Conservation (phyloP, 495 filamentous ascomycete genomes). For the Penicillium subrubescens region DNA sequence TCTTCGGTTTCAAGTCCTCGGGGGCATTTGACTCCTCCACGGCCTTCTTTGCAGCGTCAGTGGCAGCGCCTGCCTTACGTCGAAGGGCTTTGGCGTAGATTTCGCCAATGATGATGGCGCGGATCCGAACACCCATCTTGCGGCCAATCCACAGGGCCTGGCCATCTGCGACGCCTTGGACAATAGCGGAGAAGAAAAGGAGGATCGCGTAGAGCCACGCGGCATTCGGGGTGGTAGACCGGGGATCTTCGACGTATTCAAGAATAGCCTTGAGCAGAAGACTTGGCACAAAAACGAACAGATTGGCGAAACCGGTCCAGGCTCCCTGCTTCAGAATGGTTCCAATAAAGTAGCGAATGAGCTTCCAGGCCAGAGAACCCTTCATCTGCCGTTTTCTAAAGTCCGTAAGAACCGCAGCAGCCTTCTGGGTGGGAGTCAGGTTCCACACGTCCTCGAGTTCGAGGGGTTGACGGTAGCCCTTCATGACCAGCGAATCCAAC, state of each 20-base stretch:
- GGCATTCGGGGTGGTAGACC: constrained; percentile 77
- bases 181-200: constrained; percentile 75
- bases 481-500: constrained; percentile 86
- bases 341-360: constrained; percentile 80
- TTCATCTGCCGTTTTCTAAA: constrained; percentile 89
- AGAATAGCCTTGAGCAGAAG: constrained; percentile 88
- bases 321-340: constrained; percentile 73
- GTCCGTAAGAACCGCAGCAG: constrained; percentile 71
- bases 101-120: constrained; percentile 95
- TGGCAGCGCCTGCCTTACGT: constrained; percentile 79
- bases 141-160: constrained; percentile 94
- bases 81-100: constrained; percentile 97
- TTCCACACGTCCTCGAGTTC: constrained; percentile 91
- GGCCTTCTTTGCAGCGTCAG: constrained; percentile 52
- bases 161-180: constrained; percentile 76
- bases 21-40: constrained; percentile 33
- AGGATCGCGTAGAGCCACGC: constrained; percentile 96
- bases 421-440: constrained; percentile 82
- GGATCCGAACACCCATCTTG: constrained; percentile 88
- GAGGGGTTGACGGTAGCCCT: constrained; percentile 85
- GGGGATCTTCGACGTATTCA: constrained; percentile 86
- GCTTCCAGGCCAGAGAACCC: constrained; percentile 74
- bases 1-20: constrained; percentile 46
- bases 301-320: constrained; percentile 76
- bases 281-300: constrained; percentile 89